These are phyloP conservation scores for Cyberlindnera meyerae DNA, from an alignment of 805 yeast species.

Conservation along the genomic window DNA sequence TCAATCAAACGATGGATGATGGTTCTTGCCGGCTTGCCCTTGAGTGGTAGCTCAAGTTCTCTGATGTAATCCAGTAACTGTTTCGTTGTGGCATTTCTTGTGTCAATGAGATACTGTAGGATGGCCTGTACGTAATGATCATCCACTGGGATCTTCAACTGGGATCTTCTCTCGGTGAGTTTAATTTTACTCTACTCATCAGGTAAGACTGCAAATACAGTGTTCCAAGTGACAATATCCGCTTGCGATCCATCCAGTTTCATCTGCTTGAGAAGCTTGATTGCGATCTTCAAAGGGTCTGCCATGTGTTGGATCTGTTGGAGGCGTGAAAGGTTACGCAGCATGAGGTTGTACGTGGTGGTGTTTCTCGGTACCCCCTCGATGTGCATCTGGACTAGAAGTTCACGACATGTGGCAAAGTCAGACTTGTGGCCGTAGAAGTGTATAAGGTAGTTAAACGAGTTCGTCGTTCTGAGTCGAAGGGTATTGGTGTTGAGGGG, in stretches of 20 bases:
- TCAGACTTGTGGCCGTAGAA: slow-evolving; percentile 36
- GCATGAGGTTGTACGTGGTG: slow-evolving; percentile 35
- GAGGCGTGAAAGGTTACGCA: slow-evolving; percentile 27
- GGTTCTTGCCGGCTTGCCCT: slow-evolving; percentile 22
- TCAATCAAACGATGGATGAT: slow-evolving; percentile 25
- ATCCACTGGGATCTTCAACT: slow-evolving; percentile 29
- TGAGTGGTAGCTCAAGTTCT: slow-evolving; percentile 23
- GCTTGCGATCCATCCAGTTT: slow-evolving; percentile 24
- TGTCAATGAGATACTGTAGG: slow-evolving; percentile 21
- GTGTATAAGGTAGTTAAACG: slow-evolving; percentile 35
- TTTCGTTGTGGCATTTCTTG: slow-evolving; percentile 6
- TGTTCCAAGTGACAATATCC: slow-evolving; percentile 35
- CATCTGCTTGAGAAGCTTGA: slow-evolving; percentile 31
- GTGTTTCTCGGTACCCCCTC: slow-evolving; percentile 32
- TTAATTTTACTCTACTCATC: slow-evolving; percentile 31
- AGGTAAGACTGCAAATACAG: slow-evolving; percentile 29
- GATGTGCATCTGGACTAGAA: slow-evolving; percentile 36
- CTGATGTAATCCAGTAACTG: slow-evolving; percentile 14
- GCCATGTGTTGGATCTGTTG: slow-evolving; percentile 27
- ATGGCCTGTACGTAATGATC: slow-evolving; percentile 24
- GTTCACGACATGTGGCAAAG: slow-evolving; percentile 35
- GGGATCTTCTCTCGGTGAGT: slow-evolving; percentile 29
- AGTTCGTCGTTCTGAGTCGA: slow-evolving; percentile 26
- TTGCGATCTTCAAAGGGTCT: slow-evolving; percentile 26
- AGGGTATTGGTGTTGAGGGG: slow-evolving; percentile 32